Percentiles rank a stretch among this genome's conserved stretches.
Conservation (phyloP, 179 eudicot species). For the Spergularia azorica region DNA sequence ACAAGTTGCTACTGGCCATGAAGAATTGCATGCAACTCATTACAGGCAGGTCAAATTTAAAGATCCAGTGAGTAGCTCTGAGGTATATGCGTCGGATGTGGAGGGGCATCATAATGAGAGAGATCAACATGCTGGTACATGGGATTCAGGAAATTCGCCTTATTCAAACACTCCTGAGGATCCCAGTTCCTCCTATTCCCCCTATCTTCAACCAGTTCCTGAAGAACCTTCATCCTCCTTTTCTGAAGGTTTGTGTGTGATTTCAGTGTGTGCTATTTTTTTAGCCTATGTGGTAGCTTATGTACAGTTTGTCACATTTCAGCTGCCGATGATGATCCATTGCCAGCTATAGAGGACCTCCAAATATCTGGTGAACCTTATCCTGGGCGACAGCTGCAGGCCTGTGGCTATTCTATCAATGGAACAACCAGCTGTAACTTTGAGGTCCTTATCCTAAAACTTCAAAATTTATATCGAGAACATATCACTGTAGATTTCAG, state of each 20-base stretch:
- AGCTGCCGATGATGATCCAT: conserved; percentile 92
- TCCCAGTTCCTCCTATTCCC: conserved; percentile 63
- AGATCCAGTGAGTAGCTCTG: conserved; percentile 67
- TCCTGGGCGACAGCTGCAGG: conserved; percentile 85
- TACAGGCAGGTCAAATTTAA: conserved; percentile 69
- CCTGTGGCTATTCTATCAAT: conserved; percentile 78
- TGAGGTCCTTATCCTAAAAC: conserved; percentile 60
- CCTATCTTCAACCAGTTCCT: conserved; percentile 70
- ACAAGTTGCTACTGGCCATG: conserved; percentile 39
- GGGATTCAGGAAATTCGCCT: conserved; percentile 64
- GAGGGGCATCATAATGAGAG: conserved; percentile 52
- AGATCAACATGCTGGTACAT: conserved; percentile 48
- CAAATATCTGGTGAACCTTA: conserved; percentile 94
- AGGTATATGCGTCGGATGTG: conserved; percentile 47
- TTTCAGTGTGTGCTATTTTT: conserved; percentile 16
- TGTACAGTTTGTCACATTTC: conserved; percentile 26
- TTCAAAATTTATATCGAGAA: conserved; percentile 2
- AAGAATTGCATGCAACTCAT: conserved; percentile 36
- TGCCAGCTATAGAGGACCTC: conserved; percentile 83
- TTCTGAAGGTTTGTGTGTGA: conserved; percentile 65
- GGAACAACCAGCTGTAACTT: conserved; percentile 97
- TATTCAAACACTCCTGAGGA: conserved; percentile 59
- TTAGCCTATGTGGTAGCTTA: conserved; percentile 11
- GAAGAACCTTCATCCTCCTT: conserved; percentile 91
- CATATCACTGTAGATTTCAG: conserved; percentile 6